Base-by-base conservation (phyloP, 257 asterid genomes). In the Fraxinus quadrangulata region DNA sequence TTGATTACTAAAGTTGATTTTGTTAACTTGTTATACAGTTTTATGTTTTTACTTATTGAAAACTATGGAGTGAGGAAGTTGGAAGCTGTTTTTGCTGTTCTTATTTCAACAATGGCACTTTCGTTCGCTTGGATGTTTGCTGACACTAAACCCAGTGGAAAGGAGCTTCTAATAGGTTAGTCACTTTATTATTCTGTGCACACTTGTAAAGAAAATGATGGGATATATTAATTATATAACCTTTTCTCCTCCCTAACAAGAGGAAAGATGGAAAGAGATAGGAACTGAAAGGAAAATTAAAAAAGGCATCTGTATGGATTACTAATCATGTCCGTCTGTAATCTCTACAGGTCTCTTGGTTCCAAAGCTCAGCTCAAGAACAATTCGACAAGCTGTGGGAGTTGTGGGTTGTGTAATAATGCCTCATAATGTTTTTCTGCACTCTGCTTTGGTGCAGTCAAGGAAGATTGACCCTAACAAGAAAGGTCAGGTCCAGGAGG, bases 111-210 rank as follows among this genome's bases (percentile, higher is more conserved):
- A 2, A 96, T 96, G 98, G 99, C 91, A 33, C 81, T 96, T 37
- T 84, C 99, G 0, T 96, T 96, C 78, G 99, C 99, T 73, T 93
- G 98, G 99, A 93, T 96, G 99, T 93, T 96, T 89, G 97, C 91
- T 51, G 99, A 96, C 66, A 82, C 97, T 67, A 90, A 91, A 82
- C 99, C 98, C 14, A 92, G 85, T 85, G 87, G 84, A 75, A 86
- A 82, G 63, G 97, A 96, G 75, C 97, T 96, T 78, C 39, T 93
- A 77, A 77, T 91, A 61, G 99, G 97, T 92, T 72, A 81, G 88
- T 66, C 45, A 30, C 77, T 83, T 77, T 33, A 33, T 56, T 67
- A 30, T 67, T 34, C 42, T 61, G 42, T 73, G 14, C 21, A 56
- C 3, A 16, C 30, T 21, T 28, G 28, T 59, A 14, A 26, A 67